Evolutionary conservation across 2,329 filamentous ascomycete species (phyloP), one percentile per base, ranked within the genome.

Genomic region (Microcyclospora pomicola): DNA sequence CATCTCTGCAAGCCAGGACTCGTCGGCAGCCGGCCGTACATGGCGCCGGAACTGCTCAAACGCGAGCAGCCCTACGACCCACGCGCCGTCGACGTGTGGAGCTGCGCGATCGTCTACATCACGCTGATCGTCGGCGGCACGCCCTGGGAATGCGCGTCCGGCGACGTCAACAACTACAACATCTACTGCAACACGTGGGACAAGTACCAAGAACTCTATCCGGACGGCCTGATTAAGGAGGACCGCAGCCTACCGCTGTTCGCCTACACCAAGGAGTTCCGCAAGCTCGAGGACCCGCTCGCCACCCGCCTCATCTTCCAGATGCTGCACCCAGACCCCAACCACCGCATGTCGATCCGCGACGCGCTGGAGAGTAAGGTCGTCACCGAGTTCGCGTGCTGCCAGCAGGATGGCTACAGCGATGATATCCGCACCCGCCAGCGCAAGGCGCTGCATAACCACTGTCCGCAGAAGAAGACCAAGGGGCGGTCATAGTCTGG

Each of bases 11-110:
- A 72, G 32, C 82, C 85, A 4, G 85, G 83, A 14, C 81, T 92
- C 48, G 88, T 84, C 57, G 85, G 85, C 44, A 88, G 82, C 53
- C 68, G 81, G 50, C 85, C 85, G 1, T 93, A 93, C 58, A 86
- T 91, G 50, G 82, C 85, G 0, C 86, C 86, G 1, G 85, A 93
- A 58, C 82, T 93, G 5, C 65, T 91, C 28, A 69, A 68, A 33
- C 83, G 82, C 65, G 67, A 75, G 44, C 66, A 63, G 14, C 59
- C 65, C 31, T 80, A 80, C 51, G 86, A 93, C 54, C 80, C 86
- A 1, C 77, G 84, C 33, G 74, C 79, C 3, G 65, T 92, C 10
- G 86, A 94, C 53, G 80, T 92, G 10, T 94, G 86, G 86, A 80
- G 81, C 38, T 80, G 80, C 36, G 86, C 79, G 15, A 78, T 93